These are phyloP conservation scores for Sugiyamaella neomexicana DNA, from an alignment of 1,139 yeast species.

Conservation along the genomic window DNA sequence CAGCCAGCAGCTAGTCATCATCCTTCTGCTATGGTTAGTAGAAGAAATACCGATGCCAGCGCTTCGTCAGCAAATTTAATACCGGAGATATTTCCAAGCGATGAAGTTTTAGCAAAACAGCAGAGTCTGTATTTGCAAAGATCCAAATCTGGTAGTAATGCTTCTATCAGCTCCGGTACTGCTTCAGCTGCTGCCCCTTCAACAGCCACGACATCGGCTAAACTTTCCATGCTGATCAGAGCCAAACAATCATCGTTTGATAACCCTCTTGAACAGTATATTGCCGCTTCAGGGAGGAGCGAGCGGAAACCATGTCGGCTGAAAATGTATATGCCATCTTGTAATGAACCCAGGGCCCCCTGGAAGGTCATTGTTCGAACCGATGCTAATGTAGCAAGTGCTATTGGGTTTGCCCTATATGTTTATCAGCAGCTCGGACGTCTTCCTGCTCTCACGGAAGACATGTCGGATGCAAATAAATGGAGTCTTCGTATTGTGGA, in stretches of 20 bases:
- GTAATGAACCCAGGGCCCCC: constrained; percentile 37
- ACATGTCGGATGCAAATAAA: constrained; percentile 41
- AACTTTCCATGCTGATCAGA: constrained; percentile 36
- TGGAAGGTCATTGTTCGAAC: constrained; percentile 43
- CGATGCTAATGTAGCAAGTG: constrained; percentile 44
- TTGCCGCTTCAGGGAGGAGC: constrained; percentile 44
- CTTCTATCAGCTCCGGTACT: neutral
- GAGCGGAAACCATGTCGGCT: constrained; percentile 40
- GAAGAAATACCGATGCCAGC: constrained; percentile 19
- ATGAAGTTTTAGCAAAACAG: constrained; percentile 9
- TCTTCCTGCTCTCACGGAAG: constrained; percentile 37
- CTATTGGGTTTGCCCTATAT: constrained; percentile 46
- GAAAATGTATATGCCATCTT: constrained; percentile 43
- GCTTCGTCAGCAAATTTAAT: constrained; percentile 8
- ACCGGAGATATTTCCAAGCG: constrained; percentile 15
- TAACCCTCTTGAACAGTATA: constrained; percentile 46
- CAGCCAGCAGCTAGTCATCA: neutral
- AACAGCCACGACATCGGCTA: constrained; percentile 16
- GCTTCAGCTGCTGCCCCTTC: constrained; percentile 1
- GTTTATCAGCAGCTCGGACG: constrained; percentile 36
- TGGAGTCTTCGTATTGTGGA: constrained; percentile 49
- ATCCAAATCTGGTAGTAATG: constrained; percentile 1
- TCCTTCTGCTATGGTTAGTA: constrained; percentile 2
- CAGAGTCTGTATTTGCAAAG: constrained; percentile 4
- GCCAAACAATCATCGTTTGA: constrained; percentile 36